Evolutionary conservation across 164 flowering plant genomes (phyloP), one percentile per base, ranked within the genome.

Genomic region (Tinospora cordifolia): DNA sequence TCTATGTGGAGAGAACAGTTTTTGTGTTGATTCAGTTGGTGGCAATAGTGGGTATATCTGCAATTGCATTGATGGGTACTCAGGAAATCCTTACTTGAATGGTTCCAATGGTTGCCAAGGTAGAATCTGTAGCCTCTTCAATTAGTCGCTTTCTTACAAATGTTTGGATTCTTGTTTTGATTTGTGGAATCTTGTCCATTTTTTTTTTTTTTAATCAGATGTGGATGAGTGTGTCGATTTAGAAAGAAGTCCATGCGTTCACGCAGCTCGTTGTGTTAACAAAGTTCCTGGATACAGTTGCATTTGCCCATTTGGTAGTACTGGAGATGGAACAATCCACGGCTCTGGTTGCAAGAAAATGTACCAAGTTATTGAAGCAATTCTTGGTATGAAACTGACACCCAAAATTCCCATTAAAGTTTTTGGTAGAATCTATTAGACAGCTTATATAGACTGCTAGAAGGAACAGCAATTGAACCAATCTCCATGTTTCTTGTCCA

Each of bases 101-200:
- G 74, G 74, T 22, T 69, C 79, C 12, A 62, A 60, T 47, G 76
- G 79, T 49, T 77, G 77, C 65, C 77, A 77, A 67, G 79, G 79
- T 77, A 62, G 38, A 65, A 65, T 15, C 26, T 44, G 13, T 44
- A 7, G 9, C 3, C 46, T 41, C 12, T 44, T 11, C 14, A 13
- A 19, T 63, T 10, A 63, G 19, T 12, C 6, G 34, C 36, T 11
- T 6, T 15, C 65, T 30, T 8, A 8, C 26, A 26, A 63, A 10
- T 63, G 39, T 63, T 26, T 63, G 38, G 9, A 26, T 14, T 3
- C 7, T 9, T 54, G 12, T 66, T 7, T 59, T 39, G 15, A 11
- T 13, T 67, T 51, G 8, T 69, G 63, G 41, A 36, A 39, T 21
- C 14, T 2, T 0, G n/a, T 54, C 27, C 54, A 15, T 24, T 58